Conservation (phyloP, 2,329 filamentous ascomycete genomes). For the Paecilomyces sp. region DNA sequence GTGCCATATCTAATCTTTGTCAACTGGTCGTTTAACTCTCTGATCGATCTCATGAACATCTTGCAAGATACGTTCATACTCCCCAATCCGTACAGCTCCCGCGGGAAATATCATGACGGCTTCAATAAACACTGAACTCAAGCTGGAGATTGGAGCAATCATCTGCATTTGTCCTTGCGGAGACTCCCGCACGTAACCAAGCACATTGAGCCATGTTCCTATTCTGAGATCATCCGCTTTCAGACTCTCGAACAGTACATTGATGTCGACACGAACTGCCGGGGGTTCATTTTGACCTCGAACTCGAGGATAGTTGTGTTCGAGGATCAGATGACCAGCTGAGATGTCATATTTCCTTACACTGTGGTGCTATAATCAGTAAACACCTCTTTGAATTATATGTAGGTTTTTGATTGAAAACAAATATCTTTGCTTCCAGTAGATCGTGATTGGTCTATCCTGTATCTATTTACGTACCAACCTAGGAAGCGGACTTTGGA, state of each 20-base stretch:
- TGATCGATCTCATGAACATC: slow-evolving; percentile 28
- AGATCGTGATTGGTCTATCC: background rate
- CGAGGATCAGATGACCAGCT: slow-evolving; percentile 58
- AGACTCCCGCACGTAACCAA: slow-evolving; percentile 62
- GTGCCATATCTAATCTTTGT: background rate
- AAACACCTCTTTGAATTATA: background rate
- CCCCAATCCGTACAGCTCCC: slow-evolving; percentile 61
- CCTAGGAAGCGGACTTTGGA: slow-evolving; percentile 89
- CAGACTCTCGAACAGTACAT: slow-evolving; percentile 61
- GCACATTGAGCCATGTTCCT: slow-evolving; percentile 84
- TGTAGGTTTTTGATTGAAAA: background rate
- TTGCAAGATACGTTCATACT: slow-evolving; percentile 59
- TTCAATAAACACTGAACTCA: slow-evolving; percentile 49
- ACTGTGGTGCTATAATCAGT: slow-evolving; percentile 30
- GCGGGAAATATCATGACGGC: slow-evolving; percentile 73
- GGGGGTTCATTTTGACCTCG: slow-evolving; percentile 26
- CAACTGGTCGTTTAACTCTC: slow-evolving; percentile 11
- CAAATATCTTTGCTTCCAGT: background rate
- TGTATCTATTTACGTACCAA: slow-evolving; percentile 56
- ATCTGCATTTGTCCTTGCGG: slow-evolving; percentile 23
- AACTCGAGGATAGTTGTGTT: slow-evolving; percentile 54
- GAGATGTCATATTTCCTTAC: slow-evolving; percentile 52
- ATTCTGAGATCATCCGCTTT: slow-evolving; percentile 57
- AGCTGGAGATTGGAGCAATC: slow-evolving; percentile 5
- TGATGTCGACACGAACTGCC: slow-evolving; percentile 60